A percentile compares a stretch with the other conserved stretches of the same genome.
These are phyloP conservation scores for Cutaneotrichosporon mucoides DNA, from an alignment of 1,284 basidiomycete species.

Conservation along the genomic window DNA sequence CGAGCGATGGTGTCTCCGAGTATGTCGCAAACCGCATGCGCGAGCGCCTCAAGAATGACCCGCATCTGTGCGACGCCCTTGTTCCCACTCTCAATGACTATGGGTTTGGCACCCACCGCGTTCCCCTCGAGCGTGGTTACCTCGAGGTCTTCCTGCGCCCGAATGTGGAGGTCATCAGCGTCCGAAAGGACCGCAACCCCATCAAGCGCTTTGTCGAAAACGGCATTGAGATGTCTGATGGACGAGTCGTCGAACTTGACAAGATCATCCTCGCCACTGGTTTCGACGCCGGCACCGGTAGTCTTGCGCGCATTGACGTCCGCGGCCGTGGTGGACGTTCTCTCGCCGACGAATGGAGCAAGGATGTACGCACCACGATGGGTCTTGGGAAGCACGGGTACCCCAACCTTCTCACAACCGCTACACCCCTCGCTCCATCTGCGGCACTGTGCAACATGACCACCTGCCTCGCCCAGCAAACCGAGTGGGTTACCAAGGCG, in stretches of 20 bases:
- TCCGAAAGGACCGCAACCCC: constrained; percentile 8
- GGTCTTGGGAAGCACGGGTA: constrained; percentile 12
- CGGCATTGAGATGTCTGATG: constrained; percentile 11
- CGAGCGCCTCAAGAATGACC: constrained; percentile 13
- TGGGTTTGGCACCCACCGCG: constrained; percentile 14
- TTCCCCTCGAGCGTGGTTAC: constrained; percentile 16
- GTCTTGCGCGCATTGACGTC: constrained; percentile 11
- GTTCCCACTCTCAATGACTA: constrained; percentile 7
- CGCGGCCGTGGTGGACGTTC: constrained; percentile 7
- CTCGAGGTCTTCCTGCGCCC: constrained; percentile 10
- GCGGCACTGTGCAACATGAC: constrained; percentile 19
- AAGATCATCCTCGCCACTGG: constrained; percentile 16
- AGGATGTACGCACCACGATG: constrained; percentile 13
- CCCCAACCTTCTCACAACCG: constrained; percentile 19
- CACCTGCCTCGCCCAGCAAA: constrained; percentile 15
- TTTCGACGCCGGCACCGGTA: constrained; percentile 13
- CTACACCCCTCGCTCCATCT: constrained; percentile 9
- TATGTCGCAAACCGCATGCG: constrained; percentile 11
- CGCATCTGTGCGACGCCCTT: constrained; percentile 9
- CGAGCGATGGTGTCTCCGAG: constrained; percentile 3
- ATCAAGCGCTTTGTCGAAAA: constrained; percentile 10
- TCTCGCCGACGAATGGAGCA: constrained; percentile 13
- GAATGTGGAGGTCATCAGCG: constrained; percentile 13
- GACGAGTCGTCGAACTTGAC: constrained; percentile 10
- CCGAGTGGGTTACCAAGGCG: constrained; percentile 14